Evolutionary conservation across 805 yeast genomes (phyloP).

Genomic region (Myxozyma monticola): DNA sequence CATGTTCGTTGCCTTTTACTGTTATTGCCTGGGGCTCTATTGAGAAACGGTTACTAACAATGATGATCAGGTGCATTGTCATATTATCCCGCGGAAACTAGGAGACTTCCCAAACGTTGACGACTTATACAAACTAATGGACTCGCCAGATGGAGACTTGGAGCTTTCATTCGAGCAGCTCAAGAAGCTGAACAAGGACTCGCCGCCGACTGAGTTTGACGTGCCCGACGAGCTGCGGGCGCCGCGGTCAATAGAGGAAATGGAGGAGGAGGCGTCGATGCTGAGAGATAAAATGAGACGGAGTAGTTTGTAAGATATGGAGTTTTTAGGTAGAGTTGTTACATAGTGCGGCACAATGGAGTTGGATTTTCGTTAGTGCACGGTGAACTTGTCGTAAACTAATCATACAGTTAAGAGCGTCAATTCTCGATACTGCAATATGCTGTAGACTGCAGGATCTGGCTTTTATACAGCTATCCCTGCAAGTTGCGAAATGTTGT

Average conservation of each 20-base stretch:
- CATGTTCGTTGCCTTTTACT: constrained; percentile 50
- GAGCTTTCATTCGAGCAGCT: constrained; percentile 23
- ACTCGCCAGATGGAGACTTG: constrained; percentile 52
- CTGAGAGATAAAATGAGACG: constrained; percentile 9
- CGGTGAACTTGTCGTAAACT: too few relatives aligned
- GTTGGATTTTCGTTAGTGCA: too few relatives aligned
- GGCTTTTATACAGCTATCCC: too few relatives aligned
- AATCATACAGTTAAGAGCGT: too few relatives aligned
- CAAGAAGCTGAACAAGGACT: constrained; percentile 28
- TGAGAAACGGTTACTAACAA: neutral
- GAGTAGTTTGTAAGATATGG: neutral
- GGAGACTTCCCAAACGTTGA: constrained; percentile 67
- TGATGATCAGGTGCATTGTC: constrained; percentile 61
- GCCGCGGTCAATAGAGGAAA: constrained; percentile 59
- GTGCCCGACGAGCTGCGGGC: constrained; percentile 49
- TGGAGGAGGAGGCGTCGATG: constrained; percentile 66
- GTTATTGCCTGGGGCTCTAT: neutral
- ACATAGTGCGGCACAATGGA: too few relatives aligned
- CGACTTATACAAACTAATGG: constrained; percentile 67
- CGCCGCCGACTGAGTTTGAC: constrained; percentile 41
- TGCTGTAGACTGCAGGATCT: too few relatives aligned
- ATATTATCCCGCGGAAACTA: constrained; percentile 75
- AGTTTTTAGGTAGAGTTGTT: too few relatives aligned
- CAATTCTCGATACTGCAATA: too few relatives aligned
- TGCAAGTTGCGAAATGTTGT: too few relatives aligned